phyloP scores from a whole-genome alignment of 495 filamentous ascomycete species.

The Penicillium psychrofluorescens region DNA sequence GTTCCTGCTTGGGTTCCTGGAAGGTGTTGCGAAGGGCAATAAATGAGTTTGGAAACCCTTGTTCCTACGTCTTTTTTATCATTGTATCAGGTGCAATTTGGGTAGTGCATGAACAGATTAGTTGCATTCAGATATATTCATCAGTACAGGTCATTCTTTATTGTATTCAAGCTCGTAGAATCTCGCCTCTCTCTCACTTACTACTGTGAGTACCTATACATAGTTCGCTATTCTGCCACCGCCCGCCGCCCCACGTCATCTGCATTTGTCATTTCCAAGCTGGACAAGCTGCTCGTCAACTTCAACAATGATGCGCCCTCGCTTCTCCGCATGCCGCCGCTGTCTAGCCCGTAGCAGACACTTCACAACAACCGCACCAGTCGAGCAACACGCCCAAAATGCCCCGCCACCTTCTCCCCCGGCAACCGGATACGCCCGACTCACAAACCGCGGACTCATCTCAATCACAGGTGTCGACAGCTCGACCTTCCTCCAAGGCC shows the following conservation, averaged over 20 bases:
- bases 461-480: conserved; percentile 72
- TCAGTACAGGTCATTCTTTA: neutral
- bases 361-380: conserved; percentile 26
- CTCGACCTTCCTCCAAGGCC: conserved; percentile 77
- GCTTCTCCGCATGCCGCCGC: conserved; percentile 18
- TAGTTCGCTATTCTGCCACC: conserved; percentile 19
- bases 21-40: conserved; percentile 47
- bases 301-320: conserved; percentile 29
- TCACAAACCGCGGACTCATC: conserved; percentile 70
- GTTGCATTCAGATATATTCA: too few relatives aligned
- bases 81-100: too few relatives aligned
- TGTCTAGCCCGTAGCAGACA: conserved; percentile 16
- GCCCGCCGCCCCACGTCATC: conserved; percentile 24
- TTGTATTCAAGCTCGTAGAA: neutral
- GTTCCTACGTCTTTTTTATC: too few relatives aligned
- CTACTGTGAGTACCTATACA: too few relatives aligned
- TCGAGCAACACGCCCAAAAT: conserved; percentile 11
- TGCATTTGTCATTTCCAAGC: conserved; percentile 2
- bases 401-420: conserved; percentile 19
- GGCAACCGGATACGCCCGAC: conserved; percentile 33
- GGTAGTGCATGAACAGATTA: too few relatives aligned
- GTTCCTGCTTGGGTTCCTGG: conserved; percentile 75
- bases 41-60: conserved; percentile 10
- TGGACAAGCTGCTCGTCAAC: neutral
- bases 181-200: neutral